phyloP scores from a whole-genome alignment of 805 yeast genomes.

The Kazachstania africana region DNA sequence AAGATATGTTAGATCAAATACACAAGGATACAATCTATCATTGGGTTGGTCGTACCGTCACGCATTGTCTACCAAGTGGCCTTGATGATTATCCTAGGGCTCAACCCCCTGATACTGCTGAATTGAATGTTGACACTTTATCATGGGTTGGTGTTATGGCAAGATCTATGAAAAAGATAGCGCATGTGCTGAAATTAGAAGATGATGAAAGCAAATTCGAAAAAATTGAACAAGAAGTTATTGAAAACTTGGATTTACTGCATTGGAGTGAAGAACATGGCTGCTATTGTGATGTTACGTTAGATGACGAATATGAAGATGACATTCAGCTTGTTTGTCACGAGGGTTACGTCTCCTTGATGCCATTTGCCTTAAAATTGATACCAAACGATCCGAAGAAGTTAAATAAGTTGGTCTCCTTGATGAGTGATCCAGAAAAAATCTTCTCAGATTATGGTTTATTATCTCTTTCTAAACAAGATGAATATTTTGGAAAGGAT shows the following conservation, averaged over 20 bases:
- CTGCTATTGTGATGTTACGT: slow-evolving; percentile 73
- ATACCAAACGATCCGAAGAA: slow-evolving; percentile 38
- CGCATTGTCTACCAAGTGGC: slow-evolving; percentile 87
- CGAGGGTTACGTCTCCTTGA: slow-evolving; percentile 74
- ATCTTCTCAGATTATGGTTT: slow-evolving; percentile 74
- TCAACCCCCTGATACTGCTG: slow-evolving; percentile 70
- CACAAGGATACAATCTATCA: slow-evolving; percentile 58
- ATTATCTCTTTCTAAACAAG: slow-evolving; percentile 63
- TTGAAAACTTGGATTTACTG: slow-evolving; percentile 51
- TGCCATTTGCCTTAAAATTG: slow-evolving; percentile 73
- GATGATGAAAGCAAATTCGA: slow-evolving; percentile 49
- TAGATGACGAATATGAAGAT: slow-evolving; percentile 55
- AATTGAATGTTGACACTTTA: slow-evolving; percentile 77
- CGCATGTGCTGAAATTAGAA: slow-evolving; percentile 43
- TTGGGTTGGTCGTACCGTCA: slow-evolving; percentile 85
- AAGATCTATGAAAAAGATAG: slow-evolving; percentile 63
- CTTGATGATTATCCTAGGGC: slow-evolving; percentile 93
- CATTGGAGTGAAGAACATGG: slow-evolving; percentile 69
- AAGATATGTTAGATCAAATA: slow-evolving; percentile 25
- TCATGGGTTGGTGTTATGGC: slow-evolving; percentile 95
- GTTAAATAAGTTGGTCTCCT: slow-evolving; percentile 40
- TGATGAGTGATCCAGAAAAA: slow-evolving; percentile 57
- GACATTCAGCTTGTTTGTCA: slow-evolving; percentile 54
- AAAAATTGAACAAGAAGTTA: slow-evolving; percentile 42
- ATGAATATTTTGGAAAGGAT: slow-evolving; percentile 53